Percentiles rank a stretch among this genome's conserved stretches.
Evolutionary conservation across 495 filamentous ascomycete genomes (phyloP).

Genomic region (Pyrenula massariospora): DNA sequence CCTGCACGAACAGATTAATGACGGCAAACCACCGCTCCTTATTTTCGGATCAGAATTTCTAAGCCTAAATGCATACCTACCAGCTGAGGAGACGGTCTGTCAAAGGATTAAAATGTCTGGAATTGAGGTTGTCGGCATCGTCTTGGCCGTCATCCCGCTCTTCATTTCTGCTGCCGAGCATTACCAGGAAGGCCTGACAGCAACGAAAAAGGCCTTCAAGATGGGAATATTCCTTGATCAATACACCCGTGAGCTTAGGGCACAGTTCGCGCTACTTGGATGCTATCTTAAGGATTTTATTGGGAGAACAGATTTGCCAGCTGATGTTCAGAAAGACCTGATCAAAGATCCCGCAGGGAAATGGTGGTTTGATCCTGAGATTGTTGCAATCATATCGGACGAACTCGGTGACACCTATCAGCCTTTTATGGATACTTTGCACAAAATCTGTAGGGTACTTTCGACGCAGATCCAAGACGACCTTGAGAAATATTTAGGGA

Average conservation of each 20-base stretch:
- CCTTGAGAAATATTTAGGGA: neutral
- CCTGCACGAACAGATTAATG: neutral
- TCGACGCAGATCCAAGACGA: neutral
- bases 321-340: neutral
- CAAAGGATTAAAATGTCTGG: conserved; percentile 1
- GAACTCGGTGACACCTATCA: neutral
- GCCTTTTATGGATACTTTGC: neutral
- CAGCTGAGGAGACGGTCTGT: neutral
- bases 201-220: neutral
- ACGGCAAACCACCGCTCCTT: neutral
- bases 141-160: conserved; percentile 2
- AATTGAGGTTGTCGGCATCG: conserved; percentile 1
- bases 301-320: neutral
- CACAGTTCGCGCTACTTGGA: neutral
- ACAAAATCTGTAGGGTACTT: neutral
- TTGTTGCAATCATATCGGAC: neutral
- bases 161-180: conserved; percentile 1
- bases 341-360: neutral
- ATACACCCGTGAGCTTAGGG: neutral
- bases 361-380: neutral
- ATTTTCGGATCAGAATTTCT: neutral
- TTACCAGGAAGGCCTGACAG: neutral
- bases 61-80: neutral
- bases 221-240: neutral
- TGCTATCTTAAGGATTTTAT: neutral